Conservation (phyloP, 2,329 filamentous ascomycete genomes). For the Stagonosporopsis cucurbitacearum region DNA sequence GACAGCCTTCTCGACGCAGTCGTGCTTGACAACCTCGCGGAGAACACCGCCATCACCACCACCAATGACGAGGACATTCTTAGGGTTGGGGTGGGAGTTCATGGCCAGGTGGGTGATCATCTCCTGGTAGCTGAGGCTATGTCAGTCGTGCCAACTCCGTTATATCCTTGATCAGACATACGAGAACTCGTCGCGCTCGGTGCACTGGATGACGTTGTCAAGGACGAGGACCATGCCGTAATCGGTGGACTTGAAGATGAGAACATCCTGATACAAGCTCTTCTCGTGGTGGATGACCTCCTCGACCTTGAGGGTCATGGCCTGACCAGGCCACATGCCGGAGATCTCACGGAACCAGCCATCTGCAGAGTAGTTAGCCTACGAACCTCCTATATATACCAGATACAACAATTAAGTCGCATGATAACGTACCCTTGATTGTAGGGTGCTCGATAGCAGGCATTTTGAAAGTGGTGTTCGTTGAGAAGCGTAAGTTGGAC, state of each 20-base stretch:
- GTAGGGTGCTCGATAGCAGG: conserved; percentile 73
- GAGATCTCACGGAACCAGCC: conserved; percentile 99
- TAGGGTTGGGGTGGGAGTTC: conserved; percentile 97
- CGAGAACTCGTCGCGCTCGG: conserved; percentile 98
- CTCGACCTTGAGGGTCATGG: conserved; percentile 90
- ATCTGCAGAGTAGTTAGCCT: conserved; percentile 66
- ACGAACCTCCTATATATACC: background rate
- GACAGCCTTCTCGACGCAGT: conserved; percentile 91
- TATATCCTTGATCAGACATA: conserved; percentile 48
- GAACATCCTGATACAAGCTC: conserved; percentile 97
- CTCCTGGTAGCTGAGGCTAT: conserved; percentile 78
- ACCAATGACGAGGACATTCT: conserved; percentile 98
- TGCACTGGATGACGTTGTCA: conserved; percentile 99
- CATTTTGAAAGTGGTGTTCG: conserved; percentile 58
- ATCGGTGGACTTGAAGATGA: conserved; percentile 98
- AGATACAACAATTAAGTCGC: background rate
- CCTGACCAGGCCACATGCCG: conserved; percentile 98
- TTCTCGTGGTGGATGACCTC: conserved; percentile 99
- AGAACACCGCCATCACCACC: conserved; percentile 97
- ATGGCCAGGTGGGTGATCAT: conserved; percentile 99
- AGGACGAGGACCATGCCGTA: conserved; percentile 95
- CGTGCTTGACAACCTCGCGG: conserved; percentile 98
- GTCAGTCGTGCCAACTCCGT: conserved; percentile 22
- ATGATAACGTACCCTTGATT: conserved; percentile 67
- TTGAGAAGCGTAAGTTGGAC: conserved; percentile 5